Evolutionary conservation across 345 rosid genomes (phyloP).

Genomic region (Camelina laxa): DNA sequence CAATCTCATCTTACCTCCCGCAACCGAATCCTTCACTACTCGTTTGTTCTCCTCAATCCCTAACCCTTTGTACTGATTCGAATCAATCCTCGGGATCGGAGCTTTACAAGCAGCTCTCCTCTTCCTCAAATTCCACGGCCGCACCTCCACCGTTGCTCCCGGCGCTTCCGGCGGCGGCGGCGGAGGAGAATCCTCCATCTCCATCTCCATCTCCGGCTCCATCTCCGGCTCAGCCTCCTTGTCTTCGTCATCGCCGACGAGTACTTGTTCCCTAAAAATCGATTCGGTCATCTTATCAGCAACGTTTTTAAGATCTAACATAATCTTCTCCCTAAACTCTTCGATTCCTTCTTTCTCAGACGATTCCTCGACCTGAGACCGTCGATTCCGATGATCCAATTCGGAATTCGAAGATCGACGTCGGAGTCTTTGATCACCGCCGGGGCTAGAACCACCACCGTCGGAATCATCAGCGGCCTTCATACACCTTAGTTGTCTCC

Average conservation of each 20-base stretch:
- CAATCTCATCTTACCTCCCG: conserved; percentile 50
- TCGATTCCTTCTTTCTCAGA: conserved; percentile 55
- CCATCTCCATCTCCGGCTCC: conserved; percentile 16
- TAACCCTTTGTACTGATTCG: conserved; percentile 19
- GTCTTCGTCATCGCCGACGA: conserved; percentile 14
- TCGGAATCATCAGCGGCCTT: conserved; percentile 27
- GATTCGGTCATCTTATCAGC: conserved; percentile 50
- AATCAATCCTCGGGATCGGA: conserved; percentile 40
- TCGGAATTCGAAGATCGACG: conserved; percentile 48
- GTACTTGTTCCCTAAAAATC: conserved; percentile 40
- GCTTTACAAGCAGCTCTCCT: conserved; percentile 67
- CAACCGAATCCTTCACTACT: conserved; percentile 41
- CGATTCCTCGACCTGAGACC: conserved; percentile 30
- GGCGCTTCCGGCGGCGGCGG: conserved; percentile 42
- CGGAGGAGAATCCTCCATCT: conserved; percentile 37
- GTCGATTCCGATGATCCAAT: conserved; percentile 36
- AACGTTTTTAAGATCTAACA: conserved; percentile 53
- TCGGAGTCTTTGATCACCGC: conserved; percentile 30
- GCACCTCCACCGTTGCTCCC: conserved; percentile 41
- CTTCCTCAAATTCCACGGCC: conserved; percentile 87
- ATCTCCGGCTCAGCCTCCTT: conserved; percentile 21
- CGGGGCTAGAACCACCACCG: conserved; percentile 11
- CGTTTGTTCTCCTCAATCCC: conserved; percentile 40
- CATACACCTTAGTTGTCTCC: conserved; percentile 52
- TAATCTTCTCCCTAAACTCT: conserved; percentile 56